Evolutionary conservation across 176 grass and related monocot genomes (phyloP).

Genomic region (Dactylis glomerata): DNA sequence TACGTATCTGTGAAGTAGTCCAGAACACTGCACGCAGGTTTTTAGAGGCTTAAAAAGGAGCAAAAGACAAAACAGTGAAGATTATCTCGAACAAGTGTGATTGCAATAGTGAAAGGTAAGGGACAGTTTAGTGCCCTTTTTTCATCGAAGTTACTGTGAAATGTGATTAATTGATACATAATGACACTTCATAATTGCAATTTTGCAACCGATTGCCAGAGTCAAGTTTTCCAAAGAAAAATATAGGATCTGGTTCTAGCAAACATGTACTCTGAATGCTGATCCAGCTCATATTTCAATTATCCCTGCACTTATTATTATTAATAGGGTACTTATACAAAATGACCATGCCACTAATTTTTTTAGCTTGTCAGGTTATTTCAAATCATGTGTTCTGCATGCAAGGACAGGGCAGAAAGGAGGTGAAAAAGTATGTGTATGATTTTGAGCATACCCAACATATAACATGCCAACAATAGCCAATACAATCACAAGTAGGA

Average conservation of each 20-base stretch:
- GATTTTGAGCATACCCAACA: slow-evolving; percentile 62
- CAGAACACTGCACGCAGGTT: neutral
- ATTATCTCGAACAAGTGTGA: neutral
- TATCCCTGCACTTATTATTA: neutral
- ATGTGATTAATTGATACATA: neutral
- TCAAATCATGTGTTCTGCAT: neutral
- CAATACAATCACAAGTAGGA: slow-evolving; percentile 90
- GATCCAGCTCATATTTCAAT: neutral
- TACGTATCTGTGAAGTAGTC: neutral
- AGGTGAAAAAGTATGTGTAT: neutral
- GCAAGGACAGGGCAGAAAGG: slow-evolving; percentile 2
- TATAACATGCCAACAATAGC: slow-evolving; percentile 97
- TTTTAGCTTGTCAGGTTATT: slow-evolving; percentile 8
- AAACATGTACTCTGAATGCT: neutral
- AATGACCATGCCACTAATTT: neutral
- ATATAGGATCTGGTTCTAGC: neutral
- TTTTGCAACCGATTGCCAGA: neutral
- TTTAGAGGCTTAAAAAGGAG: neutral
- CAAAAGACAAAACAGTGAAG: neutral
- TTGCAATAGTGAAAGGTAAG: neutral
- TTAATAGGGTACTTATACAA: neutral
- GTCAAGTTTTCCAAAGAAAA: neutral
- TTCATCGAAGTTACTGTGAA: neutral
- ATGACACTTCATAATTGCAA: neutral
- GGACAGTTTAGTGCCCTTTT: neutral